Evolutionary conservation across 257 asterid species (phyloP), one percentile per base, ranked within the genome.

Genomic region (Linderniella brevidens): DNA sequence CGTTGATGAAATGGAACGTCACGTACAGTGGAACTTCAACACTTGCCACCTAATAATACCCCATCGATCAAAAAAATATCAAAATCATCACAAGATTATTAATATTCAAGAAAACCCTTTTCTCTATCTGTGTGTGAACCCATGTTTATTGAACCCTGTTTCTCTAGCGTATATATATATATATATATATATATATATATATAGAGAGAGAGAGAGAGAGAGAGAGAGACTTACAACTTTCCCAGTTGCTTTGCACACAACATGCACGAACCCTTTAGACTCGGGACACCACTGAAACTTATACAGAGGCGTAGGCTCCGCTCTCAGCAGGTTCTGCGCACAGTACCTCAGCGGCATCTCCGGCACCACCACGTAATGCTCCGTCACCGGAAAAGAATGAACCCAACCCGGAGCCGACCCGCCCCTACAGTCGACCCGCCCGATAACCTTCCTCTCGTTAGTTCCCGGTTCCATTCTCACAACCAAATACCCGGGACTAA

Each of bases 311-410:
- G 99, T 68, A 45, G 99, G 99, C 76, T 90, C 96, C 0, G 99
- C 96, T 61, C 63, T 77, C 0, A 85, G 80, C 55, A 90, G 57
- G 65, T 90, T 90, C 41, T 65, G 78, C 0, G 86, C 86, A 61
- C 94, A 90, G 57, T 90, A 90, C 56, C 99, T 67, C 14, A 90
- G 85, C 37, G 99, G 75, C 99, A 90, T 90, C 64, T 90, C 96
- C 46, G 99, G 99, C 55, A 85, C 93, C 50, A 90, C 68, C 44
- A 90, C 72, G 11, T 85, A 90, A 52, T 85, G 76, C 62, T 90
- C 92, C 8, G 99, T 85, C 39, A 72, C 80, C 3, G 96, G 94
- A 41, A 90, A 90, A 3, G 96, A 85, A 49, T 90, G 99, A 60
- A 85, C 96, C 99, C 99, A 90, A 4, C 99, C 96, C 0, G 96